Base-by-base conservation (phyloP, 2,329 filamentous ascomycete genomes). In the Talaromyces sp. region DNA sequence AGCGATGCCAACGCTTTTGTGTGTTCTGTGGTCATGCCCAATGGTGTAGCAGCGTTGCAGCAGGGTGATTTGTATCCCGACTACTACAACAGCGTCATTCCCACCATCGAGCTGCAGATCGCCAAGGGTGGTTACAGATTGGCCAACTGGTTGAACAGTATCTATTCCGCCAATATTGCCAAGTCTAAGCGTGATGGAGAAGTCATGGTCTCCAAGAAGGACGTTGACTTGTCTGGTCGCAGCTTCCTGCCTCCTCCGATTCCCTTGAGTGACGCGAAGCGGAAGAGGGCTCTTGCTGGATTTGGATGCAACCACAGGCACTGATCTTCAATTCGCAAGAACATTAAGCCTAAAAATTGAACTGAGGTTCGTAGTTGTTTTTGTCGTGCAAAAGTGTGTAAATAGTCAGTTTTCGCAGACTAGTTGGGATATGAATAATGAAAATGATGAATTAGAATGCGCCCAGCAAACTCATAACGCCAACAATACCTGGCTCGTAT, bases 11-110 rank as follows among this genome's bases (percentile, higher is more conserved):
- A 67, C 25, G 36, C 58, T 25, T 45, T 67, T 34, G 68, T 68
- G 27, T 69, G 68, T 47, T 38, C 58, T 45, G 63, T 65, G 34
- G 67, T 68, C 43, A 67, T 69, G 54, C 67, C 68, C 27, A 59
- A 49, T 25, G 68, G 68, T 25, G 25, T 69, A 29, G 49, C 62
- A 36, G 69, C 59, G 36, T 54, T 69, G 8, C n/a, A 60, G n/a
- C 51, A 61, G 27, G 56, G 69, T 27, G 67, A 70, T 61, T 56
- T 70, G 10, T 65, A 63, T 27, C 60, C 59, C 4, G 34, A 67
- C 27, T 69, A 70, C 59, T 70, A 69, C 45, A 56, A 68, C 40
- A 67, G 62, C 6, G 68, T 68, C 22, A 68, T 56, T 3, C 68
- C 68, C 36, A 67, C 69, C 63, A 63, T 70, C 17, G 66, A 69